Evolutionary conservation across 192 early-diverging fungal species (phyloP).

Genomic region (Backusella liffmaniae): DNA sequence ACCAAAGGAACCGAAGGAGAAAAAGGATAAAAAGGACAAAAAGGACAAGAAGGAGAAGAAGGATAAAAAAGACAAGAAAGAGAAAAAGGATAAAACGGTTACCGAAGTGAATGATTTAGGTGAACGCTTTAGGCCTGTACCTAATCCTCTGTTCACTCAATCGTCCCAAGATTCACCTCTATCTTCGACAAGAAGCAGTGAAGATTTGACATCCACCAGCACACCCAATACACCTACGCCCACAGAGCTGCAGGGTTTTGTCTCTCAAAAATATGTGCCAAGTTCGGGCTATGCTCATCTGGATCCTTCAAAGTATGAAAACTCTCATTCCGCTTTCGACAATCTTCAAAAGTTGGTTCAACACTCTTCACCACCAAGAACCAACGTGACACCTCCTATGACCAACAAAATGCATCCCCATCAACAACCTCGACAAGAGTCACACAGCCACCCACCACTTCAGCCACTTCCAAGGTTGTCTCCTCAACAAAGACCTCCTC

Average conservation of each 20-base stretch:
- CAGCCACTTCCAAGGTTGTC: background rate
- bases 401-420: background rate
- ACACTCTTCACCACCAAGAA: background rate
- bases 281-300: slow-evolving; percentile 10
- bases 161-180: background rate
- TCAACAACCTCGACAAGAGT: background rate
- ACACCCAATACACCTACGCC: background rate
- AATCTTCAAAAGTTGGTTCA: background rate
- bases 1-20: slow-evolving; percentile 3
- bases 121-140: background rate
- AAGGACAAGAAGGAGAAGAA: background rate
- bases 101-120: background rate
- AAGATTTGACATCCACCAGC: background rate
- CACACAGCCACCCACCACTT: background rate
- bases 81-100: background rate
- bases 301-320: slow-evolving; percentile 7
- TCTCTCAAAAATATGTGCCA: background rate
- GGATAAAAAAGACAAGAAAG: background rate
- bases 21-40: slow-evolving; percentile 14
- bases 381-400: background rate
- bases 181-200: background rate
- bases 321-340: slow-evolving; percentile 8
- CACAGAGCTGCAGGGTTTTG: slow-evolving; percentile 8
- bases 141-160: slow-evolving; percentile 8
- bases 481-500: background rate